phyloP scores from a whole-genome alignment of 2,329 filamentous ascomycete genomes.

The Fusarium protoensiforme region DNA sequence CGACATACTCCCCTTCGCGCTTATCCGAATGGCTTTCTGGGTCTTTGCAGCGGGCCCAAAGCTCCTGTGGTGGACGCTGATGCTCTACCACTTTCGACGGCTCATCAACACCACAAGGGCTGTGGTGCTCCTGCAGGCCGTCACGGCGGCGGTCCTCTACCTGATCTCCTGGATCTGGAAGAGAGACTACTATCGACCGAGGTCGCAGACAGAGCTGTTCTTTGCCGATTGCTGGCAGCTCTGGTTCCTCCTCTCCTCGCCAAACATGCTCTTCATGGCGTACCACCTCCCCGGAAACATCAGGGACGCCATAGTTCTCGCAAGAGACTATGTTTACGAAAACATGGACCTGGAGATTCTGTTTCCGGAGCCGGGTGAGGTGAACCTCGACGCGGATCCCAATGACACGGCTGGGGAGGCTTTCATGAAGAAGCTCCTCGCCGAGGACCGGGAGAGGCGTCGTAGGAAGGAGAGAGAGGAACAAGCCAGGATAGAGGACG shows the following conservation, averaged over 20 bases:
- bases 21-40: conserved; percentile 1
- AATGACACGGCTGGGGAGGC: conserved; percentile 9
- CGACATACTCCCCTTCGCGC: conserved; percentile 10
- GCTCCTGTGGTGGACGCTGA: conserved; percentile 3
- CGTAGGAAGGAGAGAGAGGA: not conserved
- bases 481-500: not conserved
- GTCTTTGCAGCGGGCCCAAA: not conserved
- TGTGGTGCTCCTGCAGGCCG: not conserved
- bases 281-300: conserved; percentile 5
- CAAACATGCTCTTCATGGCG: not conserved
- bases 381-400: not conserved
- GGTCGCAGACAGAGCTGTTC: not conserved
- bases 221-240: not conserved
- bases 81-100: not conserved
- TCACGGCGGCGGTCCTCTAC: not conserved
- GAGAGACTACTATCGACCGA: not conserved
- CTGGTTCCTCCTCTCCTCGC: conserved; percentile 2
- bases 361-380: not conserved
- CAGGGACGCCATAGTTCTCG: not conserved
- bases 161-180: not conserved
- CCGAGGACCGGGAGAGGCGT: not conserved
- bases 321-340: not conserved
- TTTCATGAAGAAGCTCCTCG: conserved; percentile 7
- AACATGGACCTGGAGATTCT: conserved; percentile 1
- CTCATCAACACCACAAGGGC: not conserved